Conservation (phyloP, 2,329 filamentous ascomycete species). For the Pseudogymnoascus sp. region DNA sequence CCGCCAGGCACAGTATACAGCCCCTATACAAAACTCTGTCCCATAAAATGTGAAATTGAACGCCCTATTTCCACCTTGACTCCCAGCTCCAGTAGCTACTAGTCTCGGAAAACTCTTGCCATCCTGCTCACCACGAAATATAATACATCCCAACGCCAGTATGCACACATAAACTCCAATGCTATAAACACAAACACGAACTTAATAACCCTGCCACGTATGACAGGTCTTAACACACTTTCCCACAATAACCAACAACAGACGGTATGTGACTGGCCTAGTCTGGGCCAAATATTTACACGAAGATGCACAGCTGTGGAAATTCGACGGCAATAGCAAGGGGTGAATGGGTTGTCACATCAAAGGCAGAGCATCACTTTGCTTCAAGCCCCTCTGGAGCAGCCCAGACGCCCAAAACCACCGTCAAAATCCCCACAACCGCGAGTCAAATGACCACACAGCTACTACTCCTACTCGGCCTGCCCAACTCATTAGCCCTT, state of each 20-base stretch:
- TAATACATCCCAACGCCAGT: background rate
- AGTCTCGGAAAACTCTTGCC: background rate
- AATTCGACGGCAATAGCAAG: background rate
- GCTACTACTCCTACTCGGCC: slow-evolving; percentile 5
- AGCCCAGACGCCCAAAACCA: slow-evolving; percentile 4
- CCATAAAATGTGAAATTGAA: background rate
- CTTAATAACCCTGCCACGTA: background rate
- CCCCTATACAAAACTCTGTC: background rate
- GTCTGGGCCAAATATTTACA: background rate
- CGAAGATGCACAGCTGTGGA: background rate
- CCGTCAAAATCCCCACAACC: slow-evolving; percentile 2
- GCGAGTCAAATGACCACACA: slow-evolving; percentile 9
- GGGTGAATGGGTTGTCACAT: background rate
- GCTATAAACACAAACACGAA: background rate
- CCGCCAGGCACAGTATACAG: background rate
- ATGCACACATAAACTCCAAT: background rate
- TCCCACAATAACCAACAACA: background rate
- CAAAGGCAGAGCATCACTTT: background rate
- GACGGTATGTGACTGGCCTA: background rate
- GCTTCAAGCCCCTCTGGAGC: background rate
- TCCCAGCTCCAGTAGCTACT: background rate
- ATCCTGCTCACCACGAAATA: background rate
- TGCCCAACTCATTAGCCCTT: background rate
- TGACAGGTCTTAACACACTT: background rate
- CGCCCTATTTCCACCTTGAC: background rate